Evolutionary conservation across 805 yeast genomes (phyloP).

Genomic region (Sugiyamaella boreocaroliniensis): DNA sequence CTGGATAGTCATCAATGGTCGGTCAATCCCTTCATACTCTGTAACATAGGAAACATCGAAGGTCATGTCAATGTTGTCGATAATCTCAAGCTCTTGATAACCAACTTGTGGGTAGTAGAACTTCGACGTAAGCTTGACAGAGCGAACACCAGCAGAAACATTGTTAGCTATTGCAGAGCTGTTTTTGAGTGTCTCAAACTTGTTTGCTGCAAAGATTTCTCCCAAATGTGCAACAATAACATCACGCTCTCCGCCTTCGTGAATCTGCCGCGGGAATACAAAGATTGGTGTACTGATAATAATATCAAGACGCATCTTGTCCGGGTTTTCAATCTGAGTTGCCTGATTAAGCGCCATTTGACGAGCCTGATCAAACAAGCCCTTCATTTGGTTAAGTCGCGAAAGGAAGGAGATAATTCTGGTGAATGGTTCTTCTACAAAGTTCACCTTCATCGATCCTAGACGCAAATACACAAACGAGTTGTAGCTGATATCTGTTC

Average conservation of each 20-base stretch:
- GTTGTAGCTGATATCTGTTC: conserved; percentile 39
- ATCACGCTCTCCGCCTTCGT: conserved; percentile 43
- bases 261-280: conserved; percentile 58
- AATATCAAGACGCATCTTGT: conserved; percentile 63
- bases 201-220: conserved; percentile 65
- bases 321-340: conserved; percentile 45
- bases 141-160: conserved; percentile 62
- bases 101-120: conserved; percentile 43
- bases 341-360: conserved; percentile 85
- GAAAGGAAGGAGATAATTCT: conserved; percentile 60
- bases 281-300: conserved; percentile 74
- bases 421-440: conserved; percentile 73
- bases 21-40: conserved; percentile 19
- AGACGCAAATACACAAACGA: conserved; percentile 57
- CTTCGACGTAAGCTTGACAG: conserved; percentile 59
- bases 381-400: conserved; percentile 79
- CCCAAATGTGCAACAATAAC: conserved; percentile 69
- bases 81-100: conserved; percentile 54
- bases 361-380: conserved; percentile 81
- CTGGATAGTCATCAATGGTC: conserved; percentile 45
- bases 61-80: conserved; percentile 55
- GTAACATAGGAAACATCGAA: conserved; percentile 51
- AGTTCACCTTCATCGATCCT: conserved; percentile 69
- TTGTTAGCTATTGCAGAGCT: conserved; percentile 39
- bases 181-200: conserved; percentile 34